Conservation (phyloP, 129 eudicot genomes). For the Flaveria brownii region DNA sequence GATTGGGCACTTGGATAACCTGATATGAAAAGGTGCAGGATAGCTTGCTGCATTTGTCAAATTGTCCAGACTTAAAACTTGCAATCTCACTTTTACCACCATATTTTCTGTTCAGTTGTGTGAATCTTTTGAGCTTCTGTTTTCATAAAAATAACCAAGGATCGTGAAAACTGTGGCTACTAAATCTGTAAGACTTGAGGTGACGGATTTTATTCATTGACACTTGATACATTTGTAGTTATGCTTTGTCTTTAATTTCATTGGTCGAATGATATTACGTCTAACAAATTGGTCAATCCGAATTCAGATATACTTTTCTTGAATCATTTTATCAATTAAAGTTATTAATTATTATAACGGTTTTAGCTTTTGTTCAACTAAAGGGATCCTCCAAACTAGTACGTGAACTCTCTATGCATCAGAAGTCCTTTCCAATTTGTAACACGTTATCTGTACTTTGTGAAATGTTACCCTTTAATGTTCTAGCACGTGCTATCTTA, state of each 20-base stretch:
- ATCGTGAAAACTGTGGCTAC: background rate
- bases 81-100: too few species aligned
- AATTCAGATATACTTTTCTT: background rate
- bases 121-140: background rate
- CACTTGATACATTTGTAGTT: too few species aligned
- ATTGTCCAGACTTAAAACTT: too few species aligned
- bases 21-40: background rate
- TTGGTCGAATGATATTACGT: too few species aligned
- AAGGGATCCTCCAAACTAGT: background rate
- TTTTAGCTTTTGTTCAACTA: background rate
- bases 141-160: background rate
- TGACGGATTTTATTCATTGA: too few species aligned
- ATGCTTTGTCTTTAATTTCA: too few species aligned
- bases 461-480: too few species aligned
- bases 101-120: background rate
- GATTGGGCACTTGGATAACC: background rate
- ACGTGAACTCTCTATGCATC: too few species aligned
- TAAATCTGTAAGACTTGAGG: background rate
- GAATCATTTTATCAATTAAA: background rate
- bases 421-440: too few species aligned
- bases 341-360: background rate
- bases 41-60: background rate
- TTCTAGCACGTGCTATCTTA: too few species aligned
- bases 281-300: too few species aligned
- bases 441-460: too few species aligned